A percentile compares a stretch with the other conserved stretches of the same genome.
phyloP scores from a whole-genome alignment of 345 rosid species.

The Lepidium sativum region DNA sequence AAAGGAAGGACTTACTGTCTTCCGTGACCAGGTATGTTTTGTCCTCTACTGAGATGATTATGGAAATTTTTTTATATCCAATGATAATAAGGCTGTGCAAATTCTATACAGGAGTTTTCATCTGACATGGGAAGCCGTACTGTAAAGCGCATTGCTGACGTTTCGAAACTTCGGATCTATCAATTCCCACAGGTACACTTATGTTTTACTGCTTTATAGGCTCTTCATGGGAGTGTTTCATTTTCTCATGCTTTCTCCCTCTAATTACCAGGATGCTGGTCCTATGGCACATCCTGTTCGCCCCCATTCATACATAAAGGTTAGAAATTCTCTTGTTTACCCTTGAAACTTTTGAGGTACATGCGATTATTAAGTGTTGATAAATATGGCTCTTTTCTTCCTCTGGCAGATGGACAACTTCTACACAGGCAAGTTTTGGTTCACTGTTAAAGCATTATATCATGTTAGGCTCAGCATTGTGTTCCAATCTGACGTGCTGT shows the following conservation, averaged over 20 bases:
- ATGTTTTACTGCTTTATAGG: not conserved
- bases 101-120: conserved; percentile 70
- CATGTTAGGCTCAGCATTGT: not conserved
- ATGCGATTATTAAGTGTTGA: not conserved
- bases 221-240: not conserved
- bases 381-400: conserved; percentile 14
- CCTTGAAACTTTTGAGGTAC: not conserved
- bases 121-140: conserved; percentile 99
- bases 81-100: not conserved
- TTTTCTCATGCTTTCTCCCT: not conserved
- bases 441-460: not conserved
- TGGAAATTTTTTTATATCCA: not conserved
- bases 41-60: not conserved
- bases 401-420: conserved; percentile 91
- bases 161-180: conserved; percentile 77
- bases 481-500: conserved; percentile 16
- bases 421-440: conserved; percentile 71
- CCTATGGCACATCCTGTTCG: conserved; percentile 99
- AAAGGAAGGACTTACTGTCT: conserved; percentile 99
- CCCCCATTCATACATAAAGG: conserved; percentile 99
- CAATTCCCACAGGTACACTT: conserved; percentile 83
- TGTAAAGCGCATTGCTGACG: conserved; percentile 93
- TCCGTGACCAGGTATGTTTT: conserved; percentile 75
- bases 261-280: conserved; percentile 71
- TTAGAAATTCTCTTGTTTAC: conserved; percentile 17